Evolutionary conservation across 805 yeast genomes (phyloP).

Genomic region (Metschnikowia arizonensis): DNA sequence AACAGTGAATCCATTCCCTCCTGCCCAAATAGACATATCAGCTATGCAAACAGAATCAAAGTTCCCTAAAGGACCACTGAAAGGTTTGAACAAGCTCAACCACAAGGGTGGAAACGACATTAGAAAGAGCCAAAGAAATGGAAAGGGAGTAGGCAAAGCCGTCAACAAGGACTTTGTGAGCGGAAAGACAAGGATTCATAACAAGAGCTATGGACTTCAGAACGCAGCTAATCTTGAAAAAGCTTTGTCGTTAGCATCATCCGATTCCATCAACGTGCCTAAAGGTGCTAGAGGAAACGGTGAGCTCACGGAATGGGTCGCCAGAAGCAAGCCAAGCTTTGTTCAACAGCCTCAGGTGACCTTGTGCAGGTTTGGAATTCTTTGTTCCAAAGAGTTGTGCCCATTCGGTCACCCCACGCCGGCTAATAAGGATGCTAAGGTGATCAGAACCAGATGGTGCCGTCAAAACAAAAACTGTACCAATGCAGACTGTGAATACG

Average conservation of each 20-base stretch:
- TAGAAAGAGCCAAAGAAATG: conserved; percentile 6
- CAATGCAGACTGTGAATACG: conserved; percentile 59
- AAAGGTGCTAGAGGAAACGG: conserved; percentile 52
- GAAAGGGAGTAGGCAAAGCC: conserved; percentile 17
- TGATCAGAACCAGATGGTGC: conserved; percentile 72
- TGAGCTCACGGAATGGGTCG: conserved; percentile 51
- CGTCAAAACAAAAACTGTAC: conserved; percentile 60
- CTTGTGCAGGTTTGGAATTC: conserved; percentile 70
- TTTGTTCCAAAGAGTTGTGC: conserved; percentile 75
- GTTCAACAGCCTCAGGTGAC: conserved; percentile 29
- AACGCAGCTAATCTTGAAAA: conserved; percentile 41
- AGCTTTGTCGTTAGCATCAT: conserved; percentile 34
- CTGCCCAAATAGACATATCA: conserved; percentile 3
- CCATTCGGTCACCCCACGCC: conserved; percentile 93
- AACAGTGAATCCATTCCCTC: conserved; percentile 10
- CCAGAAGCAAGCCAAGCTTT: conserved; percentile 31
- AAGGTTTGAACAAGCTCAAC: conserved; percentile 5
- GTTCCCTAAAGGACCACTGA: conserved; percentile 12
- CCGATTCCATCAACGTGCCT: conserved; percentile 24
- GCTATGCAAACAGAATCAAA: not conserved
- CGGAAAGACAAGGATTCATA: conserved; percentile 9
- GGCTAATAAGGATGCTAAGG: conserved; percentile 68
- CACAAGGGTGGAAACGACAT: conserved; percentile 9
- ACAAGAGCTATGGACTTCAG: conserved; percentile 32
- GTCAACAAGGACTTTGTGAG: conserved; percentile 18